phyloP scores from a whole-genome alignment of 2,329 filamentous ascomycete species.

The Fusarium camptoceras region DNA sequence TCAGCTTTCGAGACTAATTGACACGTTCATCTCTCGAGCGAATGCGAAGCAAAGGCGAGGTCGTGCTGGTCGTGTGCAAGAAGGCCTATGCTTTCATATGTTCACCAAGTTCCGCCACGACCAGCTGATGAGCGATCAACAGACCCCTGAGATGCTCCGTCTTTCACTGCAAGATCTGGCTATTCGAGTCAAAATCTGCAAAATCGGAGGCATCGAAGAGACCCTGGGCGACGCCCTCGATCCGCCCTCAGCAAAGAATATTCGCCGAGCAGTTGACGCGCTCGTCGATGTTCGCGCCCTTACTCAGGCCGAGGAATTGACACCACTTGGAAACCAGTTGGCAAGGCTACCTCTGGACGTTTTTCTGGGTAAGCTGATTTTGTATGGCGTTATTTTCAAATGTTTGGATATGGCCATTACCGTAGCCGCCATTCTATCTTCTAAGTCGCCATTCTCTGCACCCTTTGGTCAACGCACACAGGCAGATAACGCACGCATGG shows the following conservation, averaged over 20 bases:
- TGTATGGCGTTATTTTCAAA: constrained; percentile 87
- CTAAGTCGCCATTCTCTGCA: constrained; percentile 92
- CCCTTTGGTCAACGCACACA: constrained; percentile 86
- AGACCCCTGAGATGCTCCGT: constrained; percentile 95
- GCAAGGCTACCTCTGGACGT: constrained; percentile 92
- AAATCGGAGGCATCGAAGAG: constrained; percentile 91
- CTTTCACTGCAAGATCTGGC: constrained; percentile 94
- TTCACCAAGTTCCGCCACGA: constrained; percentile 94
- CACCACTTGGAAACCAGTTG: constrained; percentile 85
- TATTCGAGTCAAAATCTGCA: constrained; percentile 97
- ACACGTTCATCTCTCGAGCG: constrained; percentile 94
- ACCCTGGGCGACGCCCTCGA: constrained; percentile 90
- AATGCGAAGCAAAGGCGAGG: constrained; percentile 96
- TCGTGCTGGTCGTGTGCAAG: constrained; percentile 93
- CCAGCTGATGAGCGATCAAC: constrained; percentile 85
- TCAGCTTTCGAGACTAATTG: constrained; percentile 89
- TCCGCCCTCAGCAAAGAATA: constrained; percentile 90
- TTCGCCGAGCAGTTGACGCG: constrained; percentile 90
- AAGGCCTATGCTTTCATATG: constrained; percentile 94
- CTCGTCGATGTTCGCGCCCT: constrained; percentile 93
- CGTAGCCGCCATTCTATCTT: constrained; percentile 91
- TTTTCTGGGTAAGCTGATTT: constrained; percentile 91
- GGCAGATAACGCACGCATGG: constrained; percentile 80
- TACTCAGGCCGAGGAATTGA: constrained; percentile 83
- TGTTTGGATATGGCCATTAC: constrained; percentile 93